Conservation (phyloP, 1,139 yeast genomes). For the Candida glucosophila region DNA sequence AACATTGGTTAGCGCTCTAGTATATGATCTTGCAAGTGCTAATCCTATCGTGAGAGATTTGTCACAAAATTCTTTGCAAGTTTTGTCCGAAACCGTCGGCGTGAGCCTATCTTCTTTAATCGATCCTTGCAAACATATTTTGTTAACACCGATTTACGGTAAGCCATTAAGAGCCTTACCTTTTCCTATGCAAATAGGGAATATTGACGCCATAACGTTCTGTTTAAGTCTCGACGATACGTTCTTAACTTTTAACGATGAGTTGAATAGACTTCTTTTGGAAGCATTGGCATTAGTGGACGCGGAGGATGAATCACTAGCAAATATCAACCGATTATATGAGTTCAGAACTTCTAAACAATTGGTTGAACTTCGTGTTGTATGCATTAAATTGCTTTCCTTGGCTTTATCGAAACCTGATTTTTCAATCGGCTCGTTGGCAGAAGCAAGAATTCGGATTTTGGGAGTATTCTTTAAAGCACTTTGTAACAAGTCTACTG, state of each 20-base stretch:
- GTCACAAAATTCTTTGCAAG: slow-evolving; percentile 63
- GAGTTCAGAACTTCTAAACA: slow-evolving; percentile 88
- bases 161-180: slow-evolving; percentile 95
- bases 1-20: slow-evolving; percentile 77
- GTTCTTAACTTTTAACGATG: slow-evolving; percentile 81
- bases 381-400: slow-evolving; percentile 77
- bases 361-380: slow-evolving; percentile 76
- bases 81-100: slow-evolving; percentile 60
- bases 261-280: slow-evolving; percentile 68
- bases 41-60: slow-evolving; percentile 76
- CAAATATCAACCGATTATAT: slow-evolving; percentile 75
- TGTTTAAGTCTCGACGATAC: slow-evolving; percentile 77
- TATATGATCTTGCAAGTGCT: slow-evolving; percentile 87
- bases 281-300: slow-evolving; percentile 94
- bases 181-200: slow-evolving; percentile 97
- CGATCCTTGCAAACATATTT: slow-evolving; percentile 71
- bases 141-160: slow-evolving; percentile 90
- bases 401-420: slow-evolving; percentile 78
- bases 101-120: slow-evolving; percentile 69
- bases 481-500: slow-evolving; percentile 74
- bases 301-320: slow-evolving; percentile 93
- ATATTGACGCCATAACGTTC: slow-evolving; percentile 90
- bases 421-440: slow-evolving; percentile 67
- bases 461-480: slow-evolving; percentile 94
- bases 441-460: slow-evolving; percentile 76